Conservation (phyloP, 2,329 filamentous ascomycete species). For the Arthroderma uncinatum region DNA sequence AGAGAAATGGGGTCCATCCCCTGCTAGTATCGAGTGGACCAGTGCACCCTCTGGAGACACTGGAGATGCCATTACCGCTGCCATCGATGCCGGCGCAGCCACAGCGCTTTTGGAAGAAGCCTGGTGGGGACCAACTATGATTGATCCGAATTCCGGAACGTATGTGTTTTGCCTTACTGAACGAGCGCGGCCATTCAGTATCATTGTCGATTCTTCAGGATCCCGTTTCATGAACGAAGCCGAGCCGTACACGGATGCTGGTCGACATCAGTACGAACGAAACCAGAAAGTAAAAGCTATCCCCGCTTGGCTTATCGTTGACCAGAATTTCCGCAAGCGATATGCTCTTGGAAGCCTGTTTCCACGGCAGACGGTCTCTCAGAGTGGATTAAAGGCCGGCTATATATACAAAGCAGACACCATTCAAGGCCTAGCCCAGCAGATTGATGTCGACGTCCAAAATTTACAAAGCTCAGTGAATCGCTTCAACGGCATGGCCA, state of each 20-base stretch:
- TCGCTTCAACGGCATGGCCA: constrained; percentile 23
- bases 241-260: constrained; percentile 23
- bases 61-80: constrained; percentile 19
- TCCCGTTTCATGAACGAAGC: constrained; percentile 29
- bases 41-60: constrained; percentile 21
- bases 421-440: constrained; percentile 20
- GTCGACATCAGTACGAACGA: constrained; percentile 17
- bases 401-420: constrained; percentile 19
- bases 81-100: constrained; percentile 22
- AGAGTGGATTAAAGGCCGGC: constrained; percentile 17
- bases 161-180: constrained; percentile 21
- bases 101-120: constrained; percentile 26
- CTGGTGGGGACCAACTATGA: constrained; percentile 28
- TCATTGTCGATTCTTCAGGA: constrained; percentile 27
- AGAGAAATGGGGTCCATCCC: constrained; percentile 16
- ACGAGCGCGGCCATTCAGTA: constrained; percentile 24
- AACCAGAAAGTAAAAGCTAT: constrained; percentile 17
- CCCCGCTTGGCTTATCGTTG: constrained; percentile 26
- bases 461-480: constrained; percentile 20
- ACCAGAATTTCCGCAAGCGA: constrained; percentile 23
- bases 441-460: constrained; percentile 17
- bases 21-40: constrained; percentile 14
- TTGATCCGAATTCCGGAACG: constrained; percentile 18
- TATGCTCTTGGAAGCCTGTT: constrained; percentile 19
- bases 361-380: constrained; percentile 13